Evolutionary conservation across 2,329 filamentous ascomycete species (phyloP), one percentile per base, ranked within the genome.

Genomic region (Colletotrichum cuscutae): DNA sequence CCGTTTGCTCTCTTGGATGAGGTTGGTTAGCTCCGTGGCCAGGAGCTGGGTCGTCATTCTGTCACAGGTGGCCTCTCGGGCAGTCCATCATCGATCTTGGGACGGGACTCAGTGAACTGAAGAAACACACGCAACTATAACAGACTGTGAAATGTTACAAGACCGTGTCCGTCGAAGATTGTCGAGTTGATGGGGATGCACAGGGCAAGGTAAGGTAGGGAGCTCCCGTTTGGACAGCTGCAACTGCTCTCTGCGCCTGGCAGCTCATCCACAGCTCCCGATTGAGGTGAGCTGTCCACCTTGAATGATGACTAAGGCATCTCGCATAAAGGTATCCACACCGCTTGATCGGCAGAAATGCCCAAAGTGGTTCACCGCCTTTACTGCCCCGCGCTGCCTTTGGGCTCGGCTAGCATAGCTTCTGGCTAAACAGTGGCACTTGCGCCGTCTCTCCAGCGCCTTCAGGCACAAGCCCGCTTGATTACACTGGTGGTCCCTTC

Each of bases 1-100:
- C 79, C 96, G 91, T 84, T 97, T 98, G 81, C 95, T 97, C 86
- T 99, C 97, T 83, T 97, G 94, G 78, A 98, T 93, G 81, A 98
- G 90, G 85, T 94, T 97, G 79, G 93, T 90, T 82, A 98, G 90
- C 89, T 98, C 95, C 71, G 94, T 92, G 80, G 92, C 91, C 79
- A 98, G 89, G 79, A 98, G 92, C 89, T 97, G 94, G 79, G 95
- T 93, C 82, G 95, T 97, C 95, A 98, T 98, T 79, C 85, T 92
- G 82, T 78, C 77, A 74, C 64, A 60, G 58, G 59, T 60, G 37
- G 63, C 61, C 65, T 54, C 42, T 65, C 49, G 54, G 37, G 65
- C 67, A 58, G 56, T 57, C 72, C 74, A 75, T 75, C 30, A 63
- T 73, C 60, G 42, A 35, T 11, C 53, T 30, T 1, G 3, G 42